Conservation (phyloP, 306 rosid species). For the Cercis canadensis region DNA sequence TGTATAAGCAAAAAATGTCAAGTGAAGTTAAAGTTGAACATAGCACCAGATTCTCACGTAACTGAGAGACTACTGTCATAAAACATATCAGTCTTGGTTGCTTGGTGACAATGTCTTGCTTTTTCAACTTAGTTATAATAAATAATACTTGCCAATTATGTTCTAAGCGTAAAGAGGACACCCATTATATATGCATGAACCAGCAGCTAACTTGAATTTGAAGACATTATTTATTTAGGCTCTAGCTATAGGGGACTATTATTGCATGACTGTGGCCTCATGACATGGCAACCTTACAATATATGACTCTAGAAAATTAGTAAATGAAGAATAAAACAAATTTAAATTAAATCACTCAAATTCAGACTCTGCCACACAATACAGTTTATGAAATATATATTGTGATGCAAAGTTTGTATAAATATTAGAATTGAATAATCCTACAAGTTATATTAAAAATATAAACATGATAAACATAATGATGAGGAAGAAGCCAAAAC, state of each 20-base stretch:
- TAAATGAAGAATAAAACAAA: too few relatives aligned
- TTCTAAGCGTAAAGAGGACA: conserved; percentile 20
- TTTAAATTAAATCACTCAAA: too few relatives aligned
- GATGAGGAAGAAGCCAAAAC: conserved; percentile 20
- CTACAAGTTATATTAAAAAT: conserved; percentile 1
- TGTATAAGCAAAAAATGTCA: neutral
- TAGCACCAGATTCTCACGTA: neutral
- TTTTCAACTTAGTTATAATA: conserved; percentile 42
- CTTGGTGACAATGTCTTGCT: conserved; percentile 45
- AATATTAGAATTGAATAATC: neutral
- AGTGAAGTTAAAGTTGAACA: neutral
- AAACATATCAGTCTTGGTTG: conserved; percentile 33
- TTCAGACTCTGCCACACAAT: too few relatives aligned
- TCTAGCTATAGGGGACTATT: neutral
- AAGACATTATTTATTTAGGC: neutral
- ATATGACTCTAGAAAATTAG: conserved; percentile 3
- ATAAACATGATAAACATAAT: neutral
- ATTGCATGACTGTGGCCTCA: neutral
- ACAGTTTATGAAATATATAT: too few relatives aligned
- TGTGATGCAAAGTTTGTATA: too few relatives aligned
- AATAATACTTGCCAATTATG: conserved; percentile 27
- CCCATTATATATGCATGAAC: conserved; percentile 27
- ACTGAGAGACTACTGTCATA: neutral
- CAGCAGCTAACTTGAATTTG: neutral
- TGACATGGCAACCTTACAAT: neutral